Base-by-base conservation (phyloP, 176 grass and related monocot species). In the Ampelocalamus luodianensis region DNA sequence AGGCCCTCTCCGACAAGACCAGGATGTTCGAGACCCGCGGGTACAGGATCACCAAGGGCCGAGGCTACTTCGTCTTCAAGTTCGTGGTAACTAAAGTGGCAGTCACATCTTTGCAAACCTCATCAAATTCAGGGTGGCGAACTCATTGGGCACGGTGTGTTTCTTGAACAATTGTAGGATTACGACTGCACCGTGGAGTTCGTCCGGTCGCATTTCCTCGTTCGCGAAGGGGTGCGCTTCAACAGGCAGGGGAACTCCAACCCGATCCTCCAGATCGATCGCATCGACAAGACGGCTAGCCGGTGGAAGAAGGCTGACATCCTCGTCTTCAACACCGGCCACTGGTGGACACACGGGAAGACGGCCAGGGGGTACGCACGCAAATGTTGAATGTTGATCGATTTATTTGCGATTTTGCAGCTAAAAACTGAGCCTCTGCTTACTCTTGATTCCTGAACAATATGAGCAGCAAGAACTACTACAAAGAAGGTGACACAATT, bases 291-390 rank as follows among this genome's bases (percentile, higher is more conserved):
- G 86, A 89, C 91, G 70, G 91, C 91, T 10, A 92, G 40, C 49
- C 80, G 96, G 44, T 98, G 96, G 96, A 95, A 78, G 82, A 89
- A 82, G 67, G 96, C 74, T 36, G 89, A 98, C 73, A 86, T 98
- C 69, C 79, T 98, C 78, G 68, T 98, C 72, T 98, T 98, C 85
- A 98, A 98, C 85, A 98, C 96, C 61, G 96, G 96, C 22, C 96
- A 98, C 85, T 98, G 96, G 96, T 98, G 96, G 96, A 93, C 88
- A 27, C 96, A 98, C 94, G 91, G 93, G 63, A 98, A 98, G 85
- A 98, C 93, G 29, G 93, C 96, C 34, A 87, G 91, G 46, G 96
- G 91, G 96, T 98, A 90, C 78, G 29, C 66, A 13, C 17, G 10
- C 6, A 71, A 40, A 59, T 39, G 5, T 34, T 17, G 34, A 10